phyloP scores from a whole-genome alignment of 345 rosid species.

The Linum usitatissimum region DNA sequence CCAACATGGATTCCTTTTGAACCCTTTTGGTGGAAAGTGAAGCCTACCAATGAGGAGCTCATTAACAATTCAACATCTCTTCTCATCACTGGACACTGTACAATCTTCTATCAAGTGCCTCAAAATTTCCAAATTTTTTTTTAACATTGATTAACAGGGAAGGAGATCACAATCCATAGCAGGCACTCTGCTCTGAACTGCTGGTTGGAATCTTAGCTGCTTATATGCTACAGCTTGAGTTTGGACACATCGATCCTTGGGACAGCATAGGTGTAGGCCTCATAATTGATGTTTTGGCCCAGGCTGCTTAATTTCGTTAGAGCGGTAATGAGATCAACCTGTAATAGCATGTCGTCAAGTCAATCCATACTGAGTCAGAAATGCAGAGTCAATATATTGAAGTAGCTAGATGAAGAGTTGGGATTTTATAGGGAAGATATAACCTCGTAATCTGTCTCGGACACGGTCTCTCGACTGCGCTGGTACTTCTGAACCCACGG shows the following conservation, averaged over 20 bases:
- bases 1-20: too few relatives aligned
- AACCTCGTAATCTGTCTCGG: constrained; percentile 89
- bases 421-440: constrained; percentile 5
- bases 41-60: too few relatives aligned
- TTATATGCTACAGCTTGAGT: constrained; percentile 43
- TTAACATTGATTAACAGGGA: too few relatives aligned
- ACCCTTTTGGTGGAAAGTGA: too few relatives aligned
- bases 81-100: too few relatives aligned
- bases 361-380: background rate
- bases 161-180: too few relatives aligned
- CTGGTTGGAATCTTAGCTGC: background rate
- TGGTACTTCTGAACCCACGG: constrained; percentile 90
- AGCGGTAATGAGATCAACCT: constrained; percentile 92
- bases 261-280: constrained; percentile 69
- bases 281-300: constrained; percentile 84
- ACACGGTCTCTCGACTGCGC: constrained; percentile 86
- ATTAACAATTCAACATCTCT: too few relatives aligned
- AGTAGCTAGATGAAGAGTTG: background rate
- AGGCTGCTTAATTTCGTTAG: constrained; percentile 64
- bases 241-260: constrained; percentile 55
- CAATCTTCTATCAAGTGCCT: too few relatives aligned
- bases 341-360: constrained; percentile 7
- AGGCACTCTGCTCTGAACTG: background rate
- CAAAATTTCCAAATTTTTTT: too few relatives aligned
- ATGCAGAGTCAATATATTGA: background rate